phyloP scores from a whole-genome alignment of 495 filamentous ascomycete species.

The Aspergillus sparsus region DNA sequence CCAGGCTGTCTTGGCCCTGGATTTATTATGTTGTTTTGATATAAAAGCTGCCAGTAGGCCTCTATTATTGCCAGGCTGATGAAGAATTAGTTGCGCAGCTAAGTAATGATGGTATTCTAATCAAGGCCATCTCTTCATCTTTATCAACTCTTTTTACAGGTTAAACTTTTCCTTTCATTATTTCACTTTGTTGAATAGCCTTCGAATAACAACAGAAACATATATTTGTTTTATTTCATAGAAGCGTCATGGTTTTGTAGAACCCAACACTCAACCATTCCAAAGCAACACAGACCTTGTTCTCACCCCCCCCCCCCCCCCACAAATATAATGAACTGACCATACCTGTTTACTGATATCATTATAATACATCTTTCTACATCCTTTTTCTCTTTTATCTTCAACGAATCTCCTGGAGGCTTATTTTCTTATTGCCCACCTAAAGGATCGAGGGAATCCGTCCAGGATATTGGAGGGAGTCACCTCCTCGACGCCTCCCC shows the following conservation, averaged over 20 bases:
- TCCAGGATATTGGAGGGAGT: no score
- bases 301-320: not conserved
- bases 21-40: constrained; percentile 6
- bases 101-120: not conserved
- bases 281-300: not conserved
- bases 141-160: constrained; percentile 4
- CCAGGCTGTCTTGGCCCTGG: constrained; percentile 8
- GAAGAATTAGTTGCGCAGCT: not conserved
- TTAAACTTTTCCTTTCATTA: not conserved
- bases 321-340: not conserved
- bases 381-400: no score
- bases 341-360: not conserved
- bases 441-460: no score
- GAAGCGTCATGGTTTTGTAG: constrained; percentile 9
- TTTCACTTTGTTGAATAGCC: not conserved
- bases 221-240: constrained; percentile 7
- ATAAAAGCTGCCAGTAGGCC: not conserved
- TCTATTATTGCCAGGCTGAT: not conserved
- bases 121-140: no score
- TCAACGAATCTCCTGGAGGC: no score
- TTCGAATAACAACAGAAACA: not conserved
- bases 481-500: no score
- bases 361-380: no score
- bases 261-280: not conserved
- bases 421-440: no score